A percentile compares a stretch with the other conserved stretches of the same genome.
phyloP scores from a whole-genome alignment of 1,139 yeast genomes.

The Kurtzmaniella quercitrusa region DNA sequence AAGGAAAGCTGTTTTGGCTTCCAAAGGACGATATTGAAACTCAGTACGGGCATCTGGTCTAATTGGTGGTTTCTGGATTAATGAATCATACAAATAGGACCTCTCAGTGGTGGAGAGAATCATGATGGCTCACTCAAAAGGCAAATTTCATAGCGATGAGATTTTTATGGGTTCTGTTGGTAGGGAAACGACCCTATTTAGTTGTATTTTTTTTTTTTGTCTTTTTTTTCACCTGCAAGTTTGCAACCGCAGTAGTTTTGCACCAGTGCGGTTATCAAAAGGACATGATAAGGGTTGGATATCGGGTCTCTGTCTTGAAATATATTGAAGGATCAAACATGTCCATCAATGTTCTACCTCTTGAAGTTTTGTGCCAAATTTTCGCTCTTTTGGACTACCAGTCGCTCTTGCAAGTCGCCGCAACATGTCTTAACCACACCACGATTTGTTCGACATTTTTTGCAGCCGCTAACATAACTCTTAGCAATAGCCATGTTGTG shows the following conservation, averaged over 20 bases:
- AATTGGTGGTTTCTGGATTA: slow-evolving; percentile 56
- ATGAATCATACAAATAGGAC: slow-evolving; percentile 72
- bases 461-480: background rate
- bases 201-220: background rate
- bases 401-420: background rate
- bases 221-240: background rate
- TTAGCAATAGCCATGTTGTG: slow-evolving; percentile 1
- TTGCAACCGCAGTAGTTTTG: background rate
- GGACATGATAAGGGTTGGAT: background rate
- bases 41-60: slow-evolving; percentile 79
- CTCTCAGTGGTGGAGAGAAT: slow-evolving; percentile 83
- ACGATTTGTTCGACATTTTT: background rate
- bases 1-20: slow-evolving; percentile 74
- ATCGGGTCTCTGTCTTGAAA: background rate
- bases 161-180: background rate
- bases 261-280: background rate
- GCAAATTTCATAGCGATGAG: background rate
- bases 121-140: slow-evolving; percentile 30
- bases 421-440: background rate
- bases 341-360: slow-evolving; percentile 1
- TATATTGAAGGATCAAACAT: background rate
- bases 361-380: slow-evolving; percentile 1
- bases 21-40: slow-evolving; percentile 79
- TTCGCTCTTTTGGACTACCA: slow-evolving; percentile 4
- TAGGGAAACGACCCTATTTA: background rate